Evolutionary conservation across 345 rosid genomes (phyloP).

Genomic region (Capsella bursapastoris): DNA sequence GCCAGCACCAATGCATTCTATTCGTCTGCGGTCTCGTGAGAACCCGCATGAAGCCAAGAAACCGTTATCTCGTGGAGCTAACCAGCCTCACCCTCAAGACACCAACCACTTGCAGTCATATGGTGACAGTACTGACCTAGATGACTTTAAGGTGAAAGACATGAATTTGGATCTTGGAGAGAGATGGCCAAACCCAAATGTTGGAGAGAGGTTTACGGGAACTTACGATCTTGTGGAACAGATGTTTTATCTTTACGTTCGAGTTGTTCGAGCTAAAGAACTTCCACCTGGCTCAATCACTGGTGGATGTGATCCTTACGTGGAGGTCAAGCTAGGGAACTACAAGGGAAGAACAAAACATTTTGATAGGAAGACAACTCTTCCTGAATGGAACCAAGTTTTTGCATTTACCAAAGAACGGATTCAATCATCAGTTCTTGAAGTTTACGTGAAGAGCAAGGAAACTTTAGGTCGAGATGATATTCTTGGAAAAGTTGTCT

Average conservation of each 20-base stretch:
- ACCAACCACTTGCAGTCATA: conserved; percentile 28
- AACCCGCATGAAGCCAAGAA: conserved; percentile 24
- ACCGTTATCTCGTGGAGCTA: conserved; percentile 27
- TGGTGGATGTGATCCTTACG: conserved; percentile 84
- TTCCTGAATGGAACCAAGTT: conserved; percentile 95
- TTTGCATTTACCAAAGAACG: conserved; percentile 85
- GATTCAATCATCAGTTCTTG: conserved; percentile 75
- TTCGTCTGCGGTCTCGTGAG: conserved; percentile 44
- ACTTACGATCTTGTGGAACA: conserved; percentile 87
- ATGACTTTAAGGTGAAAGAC: conserved; percentile 70
- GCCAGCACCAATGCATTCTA: conserved; percentile 46
- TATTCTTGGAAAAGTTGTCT: conserved; percentile 67
- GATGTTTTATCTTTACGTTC: conserved; percentile 73
- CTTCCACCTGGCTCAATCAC: conserved; percentile 68
- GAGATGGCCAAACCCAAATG: conserved; percentile 63
- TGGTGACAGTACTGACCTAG: conserved; percentile 41
- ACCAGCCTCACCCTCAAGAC: conserved; percentile 37
- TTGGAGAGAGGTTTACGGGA: conserved; percentile 62
- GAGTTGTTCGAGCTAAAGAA: conserved; percentile 79
- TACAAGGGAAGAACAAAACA: conserved; percentile 86
- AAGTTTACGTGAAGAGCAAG: conserved; percentile 72
- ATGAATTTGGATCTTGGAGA: conserved; percentile 73
- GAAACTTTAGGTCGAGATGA: conserved; percentile 84
- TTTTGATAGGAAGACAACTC: conserved; percentile 67
- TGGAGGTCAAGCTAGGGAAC: conserved; percentile 89